These are phyloP conservation scores for Histomonas meleagridis DNA, from an alignment of 208 protist genomes.

Conservation along the genomic window DNA sequence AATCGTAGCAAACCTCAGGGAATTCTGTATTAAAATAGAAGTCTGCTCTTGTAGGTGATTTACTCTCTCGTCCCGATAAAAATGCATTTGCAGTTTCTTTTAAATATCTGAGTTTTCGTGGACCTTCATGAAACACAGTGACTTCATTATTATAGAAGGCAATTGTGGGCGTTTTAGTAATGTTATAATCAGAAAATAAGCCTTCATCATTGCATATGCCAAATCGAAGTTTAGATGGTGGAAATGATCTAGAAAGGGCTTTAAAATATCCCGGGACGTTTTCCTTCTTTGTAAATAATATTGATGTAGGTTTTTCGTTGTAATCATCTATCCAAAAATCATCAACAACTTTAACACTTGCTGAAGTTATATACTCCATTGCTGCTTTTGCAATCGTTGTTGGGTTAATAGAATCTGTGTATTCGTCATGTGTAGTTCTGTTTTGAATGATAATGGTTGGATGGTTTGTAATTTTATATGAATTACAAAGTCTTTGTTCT, in stretches of 20 bases:
- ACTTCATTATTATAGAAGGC: background rate
- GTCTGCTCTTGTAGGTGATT: background rate
- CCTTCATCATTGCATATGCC: conserved; percentile 33
- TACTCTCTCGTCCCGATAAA: background rate
- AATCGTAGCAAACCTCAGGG: conserved; percentile 17
- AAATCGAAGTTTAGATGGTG: background rate
- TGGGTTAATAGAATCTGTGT: background rate
- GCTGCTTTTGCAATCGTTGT: background rate
- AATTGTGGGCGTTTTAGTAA: background rate
- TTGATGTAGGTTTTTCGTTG: background rate
- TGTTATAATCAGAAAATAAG: background rate
- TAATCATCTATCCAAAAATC: conserved; percentile 30
- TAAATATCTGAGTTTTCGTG: background rate
- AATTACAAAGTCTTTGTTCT: background rate
- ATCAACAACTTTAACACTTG: background rate
- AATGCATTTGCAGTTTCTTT: conserved; percentile 5
- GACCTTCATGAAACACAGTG: background rate
- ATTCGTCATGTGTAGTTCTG: background rate
- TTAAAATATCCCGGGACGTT: background rate
- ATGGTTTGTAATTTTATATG: background rate
- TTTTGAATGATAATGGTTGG: conserved; percentile 14
- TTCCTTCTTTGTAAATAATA: background rate
- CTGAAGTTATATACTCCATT: background rate
- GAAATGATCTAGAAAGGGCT: background rate
- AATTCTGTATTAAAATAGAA: conserved; percentile 26